Base-by-base conservation (phyloP, 495 filamentous ascomycete species). In the Daldinia caldariorum region DNA sequence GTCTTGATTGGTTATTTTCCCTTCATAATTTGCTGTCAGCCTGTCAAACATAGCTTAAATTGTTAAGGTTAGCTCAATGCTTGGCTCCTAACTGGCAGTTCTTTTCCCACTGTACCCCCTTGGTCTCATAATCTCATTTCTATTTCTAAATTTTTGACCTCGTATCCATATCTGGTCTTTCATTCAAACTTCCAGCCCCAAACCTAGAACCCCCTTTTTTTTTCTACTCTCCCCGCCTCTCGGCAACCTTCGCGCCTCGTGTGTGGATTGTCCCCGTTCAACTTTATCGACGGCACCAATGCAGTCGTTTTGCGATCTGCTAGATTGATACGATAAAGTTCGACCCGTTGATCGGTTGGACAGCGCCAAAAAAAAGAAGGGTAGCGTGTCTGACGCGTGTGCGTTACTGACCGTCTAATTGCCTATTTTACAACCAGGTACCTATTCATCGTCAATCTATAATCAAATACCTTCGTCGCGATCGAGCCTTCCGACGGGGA, bases 321-420 rank as follows among this genome's bases (percentile, higher is more conserved):
- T 71, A 67, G 69, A 68, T 69, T 69, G 65, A 65, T 60, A 57
- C 65, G 65, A 68, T 62, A 45, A 34, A 69, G 61, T 68, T 61
- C 18, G 31, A 61, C 39, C 60, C 57, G 61, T 61, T 57, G 41
- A 66, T 34, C 60, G 61, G 65, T 55, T 64, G 63, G 58, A 54
- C 51, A 51, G 64, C 60, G 35, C 56, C 65, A 51, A 56, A 37
- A 22, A 22, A 57, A 56, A 20, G 13, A 22, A 32, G 37, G 57
- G 53, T 60, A 61, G 35, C 59, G 66, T 69, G 70, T 69, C 70
- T 58, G 65, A 72, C 61, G 65, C 70, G 70, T 72, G 66, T 65
- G 61, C 65, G 57, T 66, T 66, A 61, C 55, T 63, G 58, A 49
- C 51, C 54, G 18, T 45, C 56, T 53, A 64, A 58, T 47, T 39